These are phyloP conservation scores for Adansonia gregorii DNA, from an alignment of 441 rosid genomes.

Conservation along the genomic window DNA sequence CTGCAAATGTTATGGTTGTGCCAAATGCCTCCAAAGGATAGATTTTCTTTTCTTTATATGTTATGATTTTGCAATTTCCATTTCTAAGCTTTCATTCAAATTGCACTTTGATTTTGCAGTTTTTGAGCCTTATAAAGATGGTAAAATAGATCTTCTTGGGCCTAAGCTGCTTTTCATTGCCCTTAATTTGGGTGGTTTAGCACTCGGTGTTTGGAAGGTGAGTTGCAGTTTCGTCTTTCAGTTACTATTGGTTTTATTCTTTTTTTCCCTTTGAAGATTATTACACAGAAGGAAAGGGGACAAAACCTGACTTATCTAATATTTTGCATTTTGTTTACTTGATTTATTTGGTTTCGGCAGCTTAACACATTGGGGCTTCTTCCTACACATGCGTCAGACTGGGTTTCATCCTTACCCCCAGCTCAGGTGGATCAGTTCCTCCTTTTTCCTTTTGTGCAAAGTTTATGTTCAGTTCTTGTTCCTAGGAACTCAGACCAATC, in stretches of 20 bases:
- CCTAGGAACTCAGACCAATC: conserved; percentile 1
- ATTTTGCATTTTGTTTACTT: conserved; percentile 18
- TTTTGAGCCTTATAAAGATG: conserved; percentile 97
- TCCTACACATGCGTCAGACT: conserved; percentile 97
- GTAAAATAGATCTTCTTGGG: conserved; percentile 80
- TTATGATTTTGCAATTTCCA: not conserved
- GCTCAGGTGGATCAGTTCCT: conserved; percentile 65
- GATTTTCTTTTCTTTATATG: not conserved
- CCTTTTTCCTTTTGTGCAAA: conserved; percentile 20
- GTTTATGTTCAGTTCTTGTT: not conserved
- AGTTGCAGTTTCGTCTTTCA: conserved; percentile 26
- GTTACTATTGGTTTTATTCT: not conserved
- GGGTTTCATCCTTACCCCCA: conserved; percentile 97
- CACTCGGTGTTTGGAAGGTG: conserved; percentile 97
- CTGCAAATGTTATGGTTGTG: not conserved
- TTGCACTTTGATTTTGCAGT: conserved; percentile 51
- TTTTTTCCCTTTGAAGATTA: not conserved
- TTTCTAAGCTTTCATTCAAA: not conserved
- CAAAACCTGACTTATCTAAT: not conserved
- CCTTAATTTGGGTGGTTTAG: conserved; percentile 91
- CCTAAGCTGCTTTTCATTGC: conserved; percentile 92
- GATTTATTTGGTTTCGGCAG: conserved; percentile 49
- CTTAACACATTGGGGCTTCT: conserved; percentile 96
- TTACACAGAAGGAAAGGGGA: not conserved
- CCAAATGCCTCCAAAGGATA: not conserved